Conservation (phyloP, 1,284 basidiomycete genomes). For the Moniliella sp. region DNA sequence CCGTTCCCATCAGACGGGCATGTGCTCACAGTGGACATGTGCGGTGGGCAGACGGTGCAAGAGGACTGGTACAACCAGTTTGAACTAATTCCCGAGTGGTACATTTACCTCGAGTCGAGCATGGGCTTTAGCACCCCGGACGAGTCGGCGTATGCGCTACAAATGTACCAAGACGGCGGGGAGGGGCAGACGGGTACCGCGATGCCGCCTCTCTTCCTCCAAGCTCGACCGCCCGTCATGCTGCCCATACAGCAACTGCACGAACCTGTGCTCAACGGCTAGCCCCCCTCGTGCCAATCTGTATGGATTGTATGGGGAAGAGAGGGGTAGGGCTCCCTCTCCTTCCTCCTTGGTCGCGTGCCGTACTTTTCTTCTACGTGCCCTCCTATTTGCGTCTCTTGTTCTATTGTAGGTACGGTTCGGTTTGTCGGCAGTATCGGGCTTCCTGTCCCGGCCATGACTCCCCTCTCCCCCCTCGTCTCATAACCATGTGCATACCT, state of each 20-base stretch:
- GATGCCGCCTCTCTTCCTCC: background rate
- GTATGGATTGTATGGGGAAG: too few relatives aligned
- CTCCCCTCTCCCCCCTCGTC: too few relatives aligned
- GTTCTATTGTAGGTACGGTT: too few relatives aligned
- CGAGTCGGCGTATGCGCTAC: background rate
- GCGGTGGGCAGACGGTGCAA: constrained; percentile 2
- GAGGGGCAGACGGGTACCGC: background rate
- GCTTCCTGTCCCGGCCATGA: too few relatives aligned
- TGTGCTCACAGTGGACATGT: constrained; percentile 7
- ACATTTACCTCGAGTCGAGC: constrained; percentile 6
- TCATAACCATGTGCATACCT: too few relatives aligned
- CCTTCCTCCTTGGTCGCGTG: too few relatives aligned
- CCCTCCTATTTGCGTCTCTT: too few relatives aligned
- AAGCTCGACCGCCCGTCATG: background rate
- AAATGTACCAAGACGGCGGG: background rate
- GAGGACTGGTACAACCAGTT: constrained; percentile 3
- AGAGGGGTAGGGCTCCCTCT: too few relatives aligned
- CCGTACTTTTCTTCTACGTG: too few relatives aligned
- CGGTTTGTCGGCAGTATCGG: too few relatives aligned
- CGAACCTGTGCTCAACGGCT: background rate
- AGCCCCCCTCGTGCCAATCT: too few relatives aligned
- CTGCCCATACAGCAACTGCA: background rate
- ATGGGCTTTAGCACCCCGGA: background rate
- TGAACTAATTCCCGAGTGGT: constrained; percentile 16
- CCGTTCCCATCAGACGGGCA: constrained; percentile 14